phyloP scores from a whole-genome alignment of 2,329 filamentous ascomycete species.

The Diaporthe humulicola region DNA sequence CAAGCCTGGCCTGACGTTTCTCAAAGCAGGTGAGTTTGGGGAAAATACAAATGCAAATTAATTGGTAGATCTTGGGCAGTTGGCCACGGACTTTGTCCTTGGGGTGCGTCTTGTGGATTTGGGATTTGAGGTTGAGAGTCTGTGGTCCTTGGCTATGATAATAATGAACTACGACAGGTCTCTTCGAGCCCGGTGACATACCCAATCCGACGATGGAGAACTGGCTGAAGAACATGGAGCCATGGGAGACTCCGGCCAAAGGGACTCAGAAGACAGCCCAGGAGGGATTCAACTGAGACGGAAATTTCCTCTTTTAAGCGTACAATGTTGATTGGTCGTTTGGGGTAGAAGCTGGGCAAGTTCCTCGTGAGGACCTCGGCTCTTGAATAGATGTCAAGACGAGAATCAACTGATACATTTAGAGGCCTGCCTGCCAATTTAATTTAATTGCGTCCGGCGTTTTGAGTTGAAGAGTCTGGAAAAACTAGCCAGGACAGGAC shows the following conservation, averaged over 20 bases:
- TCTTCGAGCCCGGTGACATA: conserved; percentile 3
- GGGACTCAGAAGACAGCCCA: conserved; percentile 11
- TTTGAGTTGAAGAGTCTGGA: too few relatives aligned
- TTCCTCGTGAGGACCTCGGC: background rate
- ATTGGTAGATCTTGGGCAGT: too few relatives aligned
- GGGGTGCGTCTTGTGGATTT: background rate
- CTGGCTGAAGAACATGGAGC: conserved; percentile 21
- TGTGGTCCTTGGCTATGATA: background rate
- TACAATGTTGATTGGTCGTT: background rate
- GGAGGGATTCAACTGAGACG: background rate
- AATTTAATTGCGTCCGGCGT: too few relatives aligned
- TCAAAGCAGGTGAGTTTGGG: conserved; percentile 13
- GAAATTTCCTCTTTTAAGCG: too few relatives aligned
- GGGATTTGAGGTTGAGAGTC: background rate
- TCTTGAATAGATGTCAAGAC: too few relatives aligned
- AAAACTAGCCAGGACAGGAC: too few relatives aligned
- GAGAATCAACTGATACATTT: too few relatives aligned
- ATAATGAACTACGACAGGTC: background rate
- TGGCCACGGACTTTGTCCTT: too few relatives aligned
- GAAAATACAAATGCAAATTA: background rate
- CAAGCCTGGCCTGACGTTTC: conserved; percentile 6
- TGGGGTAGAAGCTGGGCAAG: background rate
- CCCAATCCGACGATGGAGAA: conserved; percentile 10
- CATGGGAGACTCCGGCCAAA: conserved; percentile 1
- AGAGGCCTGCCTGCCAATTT: too few relatives aligned